Evolutionary conservation across 495 filamentous ascomycete species (phyloP).

Genomic region (Aspergillus funiculosus): DNA sequence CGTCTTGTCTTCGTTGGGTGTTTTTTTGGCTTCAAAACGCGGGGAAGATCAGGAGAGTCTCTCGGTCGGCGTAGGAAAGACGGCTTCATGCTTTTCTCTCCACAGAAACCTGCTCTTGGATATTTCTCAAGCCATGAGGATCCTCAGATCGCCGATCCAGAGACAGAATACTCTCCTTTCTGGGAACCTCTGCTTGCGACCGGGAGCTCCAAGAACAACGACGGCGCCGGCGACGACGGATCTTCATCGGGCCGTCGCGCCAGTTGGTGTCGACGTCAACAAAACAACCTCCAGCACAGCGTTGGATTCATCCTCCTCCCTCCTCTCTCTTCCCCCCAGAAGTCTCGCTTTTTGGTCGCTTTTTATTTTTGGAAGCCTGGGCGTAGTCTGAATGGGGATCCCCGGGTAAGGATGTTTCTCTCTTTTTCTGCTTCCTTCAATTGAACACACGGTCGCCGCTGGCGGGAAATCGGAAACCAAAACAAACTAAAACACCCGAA

Average conservation of each 20-base stretch:
- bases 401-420: constrained; percentile 33
- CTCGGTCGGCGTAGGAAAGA: constrained; percentile 3
- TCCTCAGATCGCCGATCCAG: background rate
- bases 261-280: constrained; percentile 31
- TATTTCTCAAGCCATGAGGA: too few species aligned
- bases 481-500: constrained; percentile 6
- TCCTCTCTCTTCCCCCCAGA: background rate
- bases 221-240: too few species aligned
- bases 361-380: constrained; percentile 6
- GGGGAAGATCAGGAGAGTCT: constrained; percentile 16
- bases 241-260: constrained; percentile 42
- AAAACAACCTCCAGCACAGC: constrained; percentile 16
- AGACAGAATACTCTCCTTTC: too few species aligned
- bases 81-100: constrained; percentile 12
- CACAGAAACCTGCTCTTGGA: background rate
- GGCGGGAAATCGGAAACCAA: background rate
- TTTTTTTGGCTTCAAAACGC: constrained; percentile 7
- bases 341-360: constrained; percentile 7
- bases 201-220: too few species aligned
- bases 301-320: too few species aligned
- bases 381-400: constrained; percentile 39
- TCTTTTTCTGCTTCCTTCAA: background rate
- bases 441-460: background rate
- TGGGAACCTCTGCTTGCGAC: too few species aligned
- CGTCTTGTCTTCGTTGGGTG: too few species aligned